These are phyloP conservation scores for Cymbopogon flexuosus DNA, from an alignment of 202 grass and related monocot species.

Conservation along the genomic window DNA sequence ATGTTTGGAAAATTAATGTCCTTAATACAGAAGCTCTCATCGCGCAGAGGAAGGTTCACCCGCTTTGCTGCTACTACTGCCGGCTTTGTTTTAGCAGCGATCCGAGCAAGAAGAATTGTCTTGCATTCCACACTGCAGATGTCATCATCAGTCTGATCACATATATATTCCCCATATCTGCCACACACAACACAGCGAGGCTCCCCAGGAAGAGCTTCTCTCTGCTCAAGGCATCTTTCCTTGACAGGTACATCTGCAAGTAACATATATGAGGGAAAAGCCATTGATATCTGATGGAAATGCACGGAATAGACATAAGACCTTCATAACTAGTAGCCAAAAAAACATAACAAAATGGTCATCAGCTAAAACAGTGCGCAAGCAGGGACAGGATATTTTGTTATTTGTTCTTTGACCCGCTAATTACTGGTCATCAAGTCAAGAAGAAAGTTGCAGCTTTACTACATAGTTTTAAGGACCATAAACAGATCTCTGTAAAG, in stretches of 20 bases:
- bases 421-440: not conserved
- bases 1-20: slow-evolving; percentile 40
- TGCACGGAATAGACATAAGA: not conserved
- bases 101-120: slow-evolving; percentile 52
- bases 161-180: slow-evolving; percentile 88
- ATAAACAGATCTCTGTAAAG: not conserved
- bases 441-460: not conserved
- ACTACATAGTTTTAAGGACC: not conserved
- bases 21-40: slow-evolving; percentile 72
- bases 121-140: slow-evolving; percentile 66
- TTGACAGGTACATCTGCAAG: slow-evolving; percentile 36
- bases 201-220: slow-evolving; percentile 76
- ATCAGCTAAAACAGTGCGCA: not conserved
- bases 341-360: not conserved
- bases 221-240: slow-evolving; percentile 66
- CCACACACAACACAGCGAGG: slow-evolving; percentile 68
- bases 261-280: slow-evolving; percentile 22
- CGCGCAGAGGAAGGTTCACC: slow-evolving; percentile 53
- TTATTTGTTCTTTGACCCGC: not conserved
- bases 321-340: not conserved
- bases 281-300: not conserved
- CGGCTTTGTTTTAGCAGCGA: slow-evolving; percentile 35
- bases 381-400: not conserved
- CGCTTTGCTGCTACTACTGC: slow-evolving; percentile 29
- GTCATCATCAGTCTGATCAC: slow-evolving; percentile 72